Conservation (phyloP, 179 eudicot species). For the Corrigiola litoralis region DNA sequence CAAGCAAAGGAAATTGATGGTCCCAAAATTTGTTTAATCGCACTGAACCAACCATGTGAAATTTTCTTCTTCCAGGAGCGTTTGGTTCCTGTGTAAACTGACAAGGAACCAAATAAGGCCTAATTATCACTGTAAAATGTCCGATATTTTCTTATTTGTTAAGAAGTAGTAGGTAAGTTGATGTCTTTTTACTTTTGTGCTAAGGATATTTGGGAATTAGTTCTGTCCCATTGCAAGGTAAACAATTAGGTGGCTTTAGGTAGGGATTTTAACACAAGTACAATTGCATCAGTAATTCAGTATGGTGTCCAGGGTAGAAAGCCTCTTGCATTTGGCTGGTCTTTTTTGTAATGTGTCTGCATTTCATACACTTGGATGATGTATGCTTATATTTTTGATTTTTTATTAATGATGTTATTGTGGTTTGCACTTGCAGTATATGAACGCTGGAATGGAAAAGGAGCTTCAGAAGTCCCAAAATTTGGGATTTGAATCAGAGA, state of each 20-base stretch:
- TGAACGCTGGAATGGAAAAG: conserved; percentile 31
- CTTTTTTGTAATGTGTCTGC: neutral
- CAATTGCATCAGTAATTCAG: too few species aligned
- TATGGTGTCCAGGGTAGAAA: too few species aligned
- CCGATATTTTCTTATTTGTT: neutral
- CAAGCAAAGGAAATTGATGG: too few species aligned
- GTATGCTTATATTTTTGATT: neutral
- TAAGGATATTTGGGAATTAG: neutral
- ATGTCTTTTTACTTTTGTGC: neutral
- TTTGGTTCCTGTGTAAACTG: too few species aligned
- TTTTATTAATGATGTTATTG: neutral
- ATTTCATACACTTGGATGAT: neutral
- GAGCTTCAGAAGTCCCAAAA: conserved; percentile 21
- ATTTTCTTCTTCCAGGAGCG: too few species aligned
- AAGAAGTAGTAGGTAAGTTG: neutral
- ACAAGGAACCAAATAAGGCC: too few species aligned
- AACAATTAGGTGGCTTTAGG: too few species aligned
- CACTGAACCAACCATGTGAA: too few species aligned
- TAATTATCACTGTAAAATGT: neutral
- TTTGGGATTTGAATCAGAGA: conserved; percentile 10
- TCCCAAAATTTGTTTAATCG: too few species aligned
- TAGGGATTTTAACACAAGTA: too few species aligned
- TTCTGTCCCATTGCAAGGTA: too few species aligned
- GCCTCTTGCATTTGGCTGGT: neutral
- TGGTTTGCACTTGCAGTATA: conserved; percentile 40